These are phyloP conservation scores for Podaxis sp. DNA, from an alignment of 768 basidiomycete genomes.

Conservation along the genomic window DNA sequence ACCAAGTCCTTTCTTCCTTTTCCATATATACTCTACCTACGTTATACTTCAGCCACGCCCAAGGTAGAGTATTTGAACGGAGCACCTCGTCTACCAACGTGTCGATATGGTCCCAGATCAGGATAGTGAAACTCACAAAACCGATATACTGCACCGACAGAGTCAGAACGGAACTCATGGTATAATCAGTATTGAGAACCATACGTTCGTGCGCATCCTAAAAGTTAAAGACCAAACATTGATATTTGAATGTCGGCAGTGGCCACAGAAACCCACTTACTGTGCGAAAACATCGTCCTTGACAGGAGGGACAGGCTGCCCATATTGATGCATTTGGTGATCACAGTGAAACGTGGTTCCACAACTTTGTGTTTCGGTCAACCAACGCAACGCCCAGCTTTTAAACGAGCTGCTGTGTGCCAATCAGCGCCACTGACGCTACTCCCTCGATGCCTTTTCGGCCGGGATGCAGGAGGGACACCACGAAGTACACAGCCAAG, in stretches of 20 bases:
- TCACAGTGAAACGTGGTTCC: background rate
- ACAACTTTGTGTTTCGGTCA: no score
- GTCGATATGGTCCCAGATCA: conserved; percentile 56
- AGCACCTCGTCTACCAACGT: conserved; percentile 46
- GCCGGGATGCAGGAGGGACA: background rate
- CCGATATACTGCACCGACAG: conserved; percentile 42
- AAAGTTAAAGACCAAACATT: background rate
- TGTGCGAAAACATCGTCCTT: conserved; percentile 23
- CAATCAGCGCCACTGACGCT: background rate
- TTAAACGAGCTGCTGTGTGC: background rate
- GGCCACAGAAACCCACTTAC: conserved; percentile 8
- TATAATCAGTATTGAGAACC: background rate
- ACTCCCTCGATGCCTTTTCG: background rate
- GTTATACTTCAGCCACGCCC: background rate
- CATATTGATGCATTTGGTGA: background rate
- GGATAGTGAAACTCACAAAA: conserved; percentile 45
- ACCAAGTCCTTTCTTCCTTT: conserved; percentile 44
- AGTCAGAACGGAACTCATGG: background rate
- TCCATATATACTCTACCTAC: conserved; percentile 57
- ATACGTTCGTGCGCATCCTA: conserved; percentile 27
- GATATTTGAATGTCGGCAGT: background rate
- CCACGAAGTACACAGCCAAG: background rate
- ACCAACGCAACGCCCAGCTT: no score
- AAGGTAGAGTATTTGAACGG: background rate
- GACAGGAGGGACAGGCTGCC: conserved; percentile 7